Base-by-base conservation (phyloP, 371 early-diverging fungal species). In the Capniomyces stellatus region DNA sequence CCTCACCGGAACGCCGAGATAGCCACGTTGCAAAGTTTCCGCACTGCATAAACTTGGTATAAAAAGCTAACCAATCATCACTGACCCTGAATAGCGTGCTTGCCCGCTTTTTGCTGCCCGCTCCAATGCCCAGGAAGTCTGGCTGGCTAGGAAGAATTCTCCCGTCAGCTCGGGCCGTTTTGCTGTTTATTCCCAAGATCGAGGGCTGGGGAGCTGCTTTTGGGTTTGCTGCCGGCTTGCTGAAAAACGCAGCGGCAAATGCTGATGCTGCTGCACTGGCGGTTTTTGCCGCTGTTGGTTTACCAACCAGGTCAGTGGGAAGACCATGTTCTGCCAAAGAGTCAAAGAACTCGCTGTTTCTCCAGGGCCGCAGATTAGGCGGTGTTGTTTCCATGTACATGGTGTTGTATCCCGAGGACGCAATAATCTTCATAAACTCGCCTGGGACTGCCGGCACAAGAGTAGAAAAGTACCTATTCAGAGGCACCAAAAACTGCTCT, bases 11-110 rank as follows among this genome's bases (percentile, higher is more conserved):
- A n/a, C 86, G 77, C 40, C 75, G 71, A 15, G 84, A 86, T 27
- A 94, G 74, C 96, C 96, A 96, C 15, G 90, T 79, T 4, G 90
- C 91, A 76, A 96, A 96, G 58, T 91, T 91, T 52, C 90, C 85
- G 44, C 91, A 90, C 61, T 81, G 82, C 42, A 94, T 64, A 63
- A 96, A 96, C 52, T 77, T 82, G 29, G 74, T 61, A 64, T 96
- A 96, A 29, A 96, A 73, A 47, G 83, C 85, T 52, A 53, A 53
- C 61, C 68, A 69, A 52, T 69, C 69, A 42, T 63, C 64, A 51
- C 64, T 62, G 54, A 62, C 46, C 28, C 53, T 51, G n/a, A 30
- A 30, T 27, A 19, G n/a, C 6, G n/a, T 29, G 3, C 28, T 27
- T 6, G 18, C n/a, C 13, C 4, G 4, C 28, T n/a, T 28, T 24